phyloP scores from a whole-genome alignment of 2,329 filamentous ascomycete species.

The Colletotrichum orchidophilum region DNA sequence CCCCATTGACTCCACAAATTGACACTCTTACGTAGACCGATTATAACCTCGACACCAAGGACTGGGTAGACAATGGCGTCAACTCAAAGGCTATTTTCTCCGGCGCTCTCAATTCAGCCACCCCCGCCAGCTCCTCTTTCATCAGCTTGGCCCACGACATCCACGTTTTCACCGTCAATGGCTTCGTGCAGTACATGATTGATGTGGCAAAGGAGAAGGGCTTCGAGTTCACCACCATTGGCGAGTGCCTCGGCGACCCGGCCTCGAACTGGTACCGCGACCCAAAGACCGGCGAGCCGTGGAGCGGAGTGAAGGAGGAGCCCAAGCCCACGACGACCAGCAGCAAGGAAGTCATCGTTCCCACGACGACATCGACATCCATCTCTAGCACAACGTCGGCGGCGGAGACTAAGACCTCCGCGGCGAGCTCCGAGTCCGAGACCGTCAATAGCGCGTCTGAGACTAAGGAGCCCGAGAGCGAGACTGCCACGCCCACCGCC shows the following conservation, averaged over 20 bases:
- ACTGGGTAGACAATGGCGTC: conserved; percentile 42
- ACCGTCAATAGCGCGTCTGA: neutral
- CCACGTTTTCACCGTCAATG: conserved; percentile 53
- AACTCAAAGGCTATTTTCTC: conserved; percentile 40
- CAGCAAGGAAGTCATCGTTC: neutral
- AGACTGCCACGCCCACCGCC: neutral
- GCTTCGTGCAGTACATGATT: conserved; percentile 56
- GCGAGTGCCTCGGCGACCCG: conserved; percentile 57
- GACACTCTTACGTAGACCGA: conserved; percentile 34
- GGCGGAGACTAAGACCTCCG: neutral
- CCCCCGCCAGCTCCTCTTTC: conserved; percentile 36
- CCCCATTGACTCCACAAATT: neutral
- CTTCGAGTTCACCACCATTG: conserved; percentile 55
- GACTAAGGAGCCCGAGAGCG: neutral
- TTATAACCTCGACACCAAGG: conserved; percentile 45
- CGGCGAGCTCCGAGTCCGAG: neutral
- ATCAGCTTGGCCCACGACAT: conserved; percentile 54
- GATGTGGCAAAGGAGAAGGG: conserved; percentile 47
- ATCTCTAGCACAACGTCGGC: neutral
- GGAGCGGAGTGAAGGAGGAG: conserved; percentile 11
- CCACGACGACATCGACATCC: conserved; percentile 4
- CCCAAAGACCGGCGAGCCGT: conserved; percentile 38
- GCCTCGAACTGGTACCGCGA: conserved; percentile 57
- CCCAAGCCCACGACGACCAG: conserved; percentile 17
- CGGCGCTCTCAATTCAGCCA: conserved; percentile 37